These are phyloP conservation scores for Wickerhamomyces ciferrii DNA, from an alignment of 805 yeast species.

Conservation along the genomic window DNA sequence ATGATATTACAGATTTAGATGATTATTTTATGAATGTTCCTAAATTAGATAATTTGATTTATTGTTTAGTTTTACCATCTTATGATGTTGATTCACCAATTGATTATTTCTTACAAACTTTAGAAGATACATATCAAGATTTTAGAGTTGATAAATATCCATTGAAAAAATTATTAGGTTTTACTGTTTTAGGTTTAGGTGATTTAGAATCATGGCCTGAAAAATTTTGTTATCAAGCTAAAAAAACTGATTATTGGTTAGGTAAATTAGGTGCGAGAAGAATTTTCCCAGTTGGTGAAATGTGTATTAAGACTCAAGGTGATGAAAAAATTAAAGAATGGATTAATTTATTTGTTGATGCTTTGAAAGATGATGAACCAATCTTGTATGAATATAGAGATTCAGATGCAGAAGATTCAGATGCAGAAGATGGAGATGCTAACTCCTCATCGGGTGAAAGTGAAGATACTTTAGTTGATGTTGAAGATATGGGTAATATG, in stretches of 20 bases:
- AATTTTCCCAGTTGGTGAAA: slow-evolving; percentile 75
- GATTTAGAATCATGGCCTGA: slow-evolving; percentile 83
- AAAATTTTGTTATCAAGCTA: slow-evolving; percentile 84
- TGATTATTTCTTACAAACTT: slow-evolving; percentile 77
- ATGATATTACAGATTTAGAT: slow-evolving; percentile 81
- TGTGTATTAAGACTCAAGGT: slow-evolving; percentile 72
- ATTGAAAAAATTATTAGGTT: slow-evolving; percentile 62
- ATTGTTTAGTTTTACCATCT: slow-evolving; percentile 77
- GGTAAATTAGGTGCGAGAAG: slow-evolving; percentile 85
- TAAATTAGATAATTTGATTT: slow-evolving; percentile 40
- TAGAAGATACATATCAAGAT: slow-evolving; percentile 78
- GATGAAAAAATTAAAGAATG: slow-evolving; percentile 59
- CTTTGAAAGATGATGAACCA: slow-evolving; percentile 69
- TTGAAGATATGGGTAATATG: slow-evolving; percentile 78
- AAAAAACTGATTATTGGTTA: slow-evolving; percentile 64
- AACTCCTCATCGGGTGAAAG: slow-evolving; percentile 20
- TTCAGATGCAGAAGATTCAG: slow-evolving; percentile 44
- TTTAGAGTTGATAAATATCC: slow-evolving; percentile 85
- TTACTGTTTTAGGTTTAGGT: slow-evolving; percentile 83
- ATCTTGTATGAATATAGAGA: slow-evolving; percentile 54
- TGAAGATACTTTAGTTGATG: slow-evolving; percentile 57
- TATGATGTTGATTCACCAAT: slow-evolving; percentile 91
- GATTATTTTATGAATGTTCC: slow-evolving; percentile 73
- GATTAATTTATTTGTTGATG: slow-evolving; percentile 53
- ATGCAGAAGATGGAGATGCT: slow-evolving; percentile 27